A percentile compares a stretch with the other conserved stretches of the same genome.
Evolutionary conservation across 495 filamentous ascomycete genomes (phyloP).

Genomic region (Penicillium maclennaniae): DNA sequence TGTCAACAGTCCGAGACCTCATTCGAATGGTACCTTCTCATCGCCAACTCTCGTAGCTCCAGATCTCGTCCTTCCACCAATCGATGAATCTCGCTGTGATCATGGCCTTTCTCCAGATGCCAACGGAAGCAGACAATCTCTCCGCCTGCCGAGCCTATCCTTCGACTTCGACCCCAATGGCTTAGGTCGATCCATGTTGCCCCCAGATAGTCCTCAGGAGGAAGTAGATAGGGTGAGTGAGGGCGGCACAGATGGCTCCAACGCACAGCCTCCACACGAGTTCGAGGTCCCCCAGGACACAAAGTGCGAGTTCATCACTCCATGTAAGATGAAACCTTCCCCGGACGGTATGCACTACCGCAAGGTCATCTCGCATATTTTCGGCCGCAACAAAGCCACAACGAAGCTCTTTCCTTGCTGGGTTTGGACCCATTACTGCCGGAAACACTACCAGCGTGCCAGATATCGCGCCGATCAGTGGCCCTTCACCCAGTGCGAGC

Average conservation of each 20-base stretch:
- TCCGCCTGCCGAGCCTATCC: not conserved
- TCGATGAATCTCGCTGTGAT: not conserved
- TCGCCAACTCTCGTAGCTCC: not conserved
- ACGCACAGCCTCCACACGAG: too few relatives aligned
- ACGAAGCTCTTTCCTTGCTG: constrained; percentile 62
- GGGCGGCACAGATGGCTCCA: too few relatives aligned
- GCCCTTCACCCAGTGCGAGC: constrained; percentile 53
- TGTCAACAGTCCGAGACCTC: too few relatives aligned
- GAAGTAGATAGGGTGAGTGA: not conserved
- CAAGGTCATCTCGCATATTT: constrained; percentile 79
- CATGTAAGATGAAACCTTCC: constrained; percentile 16
- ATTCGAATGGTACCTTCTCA: too few relatives aligned
- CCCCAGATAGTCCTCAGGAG: too few relatives aligned
- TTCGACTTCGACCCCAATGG: not conserved
- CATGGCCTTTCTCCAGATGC: not conserved
- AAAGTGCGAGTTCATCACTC: constrained; percentile 19
- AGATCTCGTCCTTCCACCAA: not conserved
- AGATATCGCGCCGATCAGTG: constrained; percentile 63
- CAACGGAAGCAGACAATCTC: not conserved
- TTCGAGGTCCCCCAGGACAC: not conserved
- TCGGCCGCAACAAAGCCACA: constrained; percentile 80
- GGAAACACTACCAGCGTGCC: constrained; percentile 80
- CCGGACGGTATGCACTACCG: constrained; percentile 36
- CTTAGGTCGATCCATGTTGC: too few relatives aligned
- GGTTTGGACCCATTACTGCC: constrained; percentile 70